Evolutionary conservation across 257 asterid genomes (phyloP), one percentile per base, ranked within the genome.

Genomic region (Prunella vulgaris): DNA sequence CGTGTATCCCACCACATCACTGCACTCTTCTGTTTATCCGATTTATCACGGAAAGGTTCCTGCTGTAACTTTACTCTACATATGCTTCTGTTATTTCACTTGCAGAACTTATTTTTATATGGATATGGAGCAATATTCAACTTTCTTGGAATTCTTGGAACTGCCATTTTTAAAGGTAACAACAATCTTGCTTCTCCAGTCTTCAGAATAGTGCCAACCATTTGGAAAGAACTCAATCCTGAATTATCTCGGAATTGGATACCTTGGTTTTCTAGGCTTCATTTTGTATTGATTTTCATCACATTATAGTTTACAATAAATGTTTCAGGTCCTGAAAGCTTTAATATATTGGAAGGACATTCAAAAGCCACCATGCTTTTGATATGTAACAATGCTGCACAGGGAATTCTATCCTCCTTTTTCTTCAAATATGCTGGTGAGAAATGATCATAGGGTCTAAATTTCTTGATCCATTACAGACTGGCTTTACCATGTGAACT

Each of bases 371-470:
- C 99, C 42, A 84, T 94, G 81, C 88, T 94, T 69, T 81, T 94
- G 64, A 89, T 94, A 75, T 94, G 98, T 79, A 94, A 94, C 81
- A 94, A 94, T 60, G 99, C 99, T 5, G 98, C 99, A 46, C 99
- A 94, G 84, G 99, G 98, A 71, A 89, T 94, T 73, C 73, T 94
- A 66, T 94, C 99, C 69, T 92, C 99, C 7, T 94, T 94, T 82
- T 94, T 94, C 92, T 92, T 94, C 85, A 94, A 94, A 84, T 94
- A 94, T 82, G 98, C 99, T 78, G 99, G 98, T 94, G 61, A 87
- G 87, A 63, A 42, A 7, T 46, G 53, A 46, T 42, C 30, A 10
- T 24, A 15, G 30, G 17, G 54, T 72, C 68, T 60, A 51, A 10
- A 10, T 66, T 25, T 57, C 52, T 44, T 60, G 20, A 57, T 54